Percentiles rank a stretch among this genome's conserved stretches.
Conservation (phyloP, 75 land plant genomes). For the Cryptomeria japonica region DNA sequence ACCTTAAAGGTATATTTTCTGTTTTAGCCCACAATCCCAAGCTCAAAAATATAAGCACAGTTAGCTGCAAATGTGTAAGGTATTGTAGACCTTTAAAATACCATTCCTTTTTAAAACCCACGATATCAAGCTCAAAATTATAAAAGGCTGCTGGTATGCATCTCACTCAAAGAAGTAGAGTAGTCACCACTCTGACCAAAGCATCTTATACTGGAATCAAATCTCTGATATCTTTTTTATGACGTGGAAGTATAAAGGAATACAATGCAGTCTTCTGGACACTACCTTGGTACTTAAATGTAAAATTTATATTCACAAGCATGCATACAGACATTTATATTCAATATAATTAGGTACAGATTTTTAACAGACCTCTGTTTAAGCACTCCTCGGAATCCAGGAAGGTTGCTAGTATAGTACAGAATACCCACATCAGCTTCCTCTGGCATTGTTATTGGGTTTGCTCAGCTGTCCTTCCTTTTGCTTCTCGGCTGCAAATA, state of each 20-base stretch:
- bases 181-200: not conserved
- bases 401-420: conserved; percentile 56
- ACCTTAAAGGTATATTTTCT: not conserved
- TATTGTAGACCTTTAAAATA: not conserved
- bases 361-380: conserved; percentile 63
- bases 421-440: conserved; percentile 73
- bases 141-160: not conserved
- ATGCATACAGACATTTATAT: not conserved
- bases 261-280: not conserved
- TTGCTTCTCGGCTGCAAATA: not conserved
- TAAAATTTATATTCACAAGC: not conserved
- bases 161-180: not conserved
- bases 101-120: not conserved
- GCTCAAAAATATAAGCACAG: not conserved
- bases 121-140: not conserved
- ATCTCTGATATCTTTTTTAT: not conserved
- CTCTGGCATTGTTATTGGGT: not conserved
- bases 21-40: not conserved
- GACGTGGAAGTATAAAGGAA: not conserved
- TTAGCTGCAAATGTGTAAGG: not conserved
- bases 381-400: conserved; percentile 81
- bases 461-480: not conserved
- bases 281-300: not conserved
- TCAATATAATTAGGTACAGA: not conserved
- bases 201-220: not conserved